phyloP scores from a whole-genome alignment of 2,329 filamentous ascomycete genomes.

The Leptosphaerulina australis region DNA sequence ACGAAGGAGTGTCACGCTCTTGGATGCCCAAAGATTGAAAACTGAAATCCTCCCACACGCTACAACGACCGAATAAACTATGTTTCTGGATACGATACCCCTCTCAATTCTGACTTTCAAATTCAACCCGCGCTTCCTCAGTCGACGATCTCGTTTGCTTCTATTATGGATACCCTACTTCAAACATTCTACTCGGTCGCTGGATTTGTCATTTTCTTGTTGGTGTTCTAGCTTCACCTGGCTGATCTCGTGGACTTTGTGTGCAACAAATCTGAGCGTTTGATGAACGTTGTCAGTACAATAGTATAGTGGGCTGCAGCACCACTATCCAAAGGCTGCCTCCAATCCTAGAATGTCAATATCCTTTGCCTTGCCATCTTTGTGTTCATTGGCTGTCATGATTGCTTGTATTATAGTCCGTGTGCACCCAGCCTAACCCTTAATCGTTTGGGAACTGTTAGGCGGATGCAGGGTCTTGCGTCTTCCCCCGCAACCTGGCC shows the following conservation, averaged over 20 bases:
- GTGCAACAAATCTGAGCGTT: constrained; percentile 3
- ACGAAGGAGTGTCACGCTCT: constrained; percentile 37
- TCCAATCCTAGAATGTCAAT: constrained; percentile 1
- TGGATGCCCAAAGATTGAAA: constrained; percentile 36
- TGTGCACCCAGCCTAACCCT: no score
- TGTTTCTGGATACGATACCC: constrained; percentile 37
- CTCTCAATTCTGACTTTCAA: constrained; percentile 11
- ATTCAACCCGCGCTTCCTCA: not conserved
- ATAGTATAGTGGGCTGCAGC: constrained; percentile 1
- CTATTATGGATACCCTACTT: constrained; percentile 33
- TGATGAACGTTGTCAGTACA: not conserved
- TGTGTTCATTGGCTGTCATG: no score
- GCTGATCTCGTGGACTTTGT: not conserved
- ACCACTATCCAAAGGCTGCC: not conserved
- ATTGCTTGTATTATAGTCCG: not conserved
- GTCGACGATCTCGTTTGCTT: not conserved
- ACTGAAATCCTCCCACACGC: not conserved
- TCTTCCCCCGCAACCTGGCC: constrained; percentile 7
- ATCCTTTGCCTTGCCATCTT: no score
- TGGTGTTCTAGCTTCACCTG: not conserved
- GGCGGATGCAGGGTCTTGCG: not conserved
- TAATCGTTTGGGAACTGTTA: not conserved
- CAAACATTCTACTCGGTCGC: constrained; percentile 10
- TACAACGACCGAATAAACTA: constrained; percentile 4
- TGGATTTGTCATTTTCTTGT: constrained; percentile 2